Percentiles rank a stretch among this genome's conserved stretches.
Evolutionary conservation across 495 filamentous ascomycete species (phyloP).

Genomic region (Neurospora cerealis): DNA sequence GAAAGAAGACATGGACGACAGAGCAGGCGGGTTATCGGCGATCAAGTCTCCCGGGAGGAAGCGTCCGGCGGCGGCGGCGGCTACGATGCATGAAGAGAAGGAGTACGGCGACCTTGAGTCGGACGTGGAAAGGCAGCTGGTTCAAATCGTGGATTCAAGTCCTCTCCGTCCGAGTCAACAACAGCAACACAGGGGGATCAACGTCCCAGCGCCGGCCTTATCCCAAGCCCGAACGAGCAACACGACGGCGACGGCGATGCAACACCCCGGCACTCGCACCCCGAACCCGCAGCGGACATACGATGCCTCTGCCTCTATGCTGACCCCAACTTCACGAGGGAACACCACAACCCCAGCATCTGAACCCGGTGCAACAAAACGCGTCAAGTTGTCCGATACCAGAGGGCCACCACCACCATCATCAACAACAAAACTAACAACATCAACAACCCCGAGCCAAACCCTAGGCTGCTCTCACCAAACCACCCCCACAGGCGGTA

Average conservation of each 20-base stretch:
- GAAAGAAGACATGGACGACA: not conserved
- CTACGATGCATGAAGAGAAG: conserved; percentile 1
- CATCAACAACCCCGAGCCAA: not conserved
- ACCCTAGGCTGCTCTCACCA: not conserved
- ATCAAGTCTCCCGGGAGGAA: conserved; percentile 1
- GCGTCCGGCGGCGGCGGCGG: not conserved
- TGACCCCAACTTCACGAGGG: conserved; percentile 1
- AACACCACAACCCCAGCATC: not conserved
- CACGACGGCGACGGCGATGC: not conserved
- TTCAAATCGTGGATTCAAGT: not conserved
- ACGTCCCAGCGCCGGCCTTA: conserved; percentile 26
- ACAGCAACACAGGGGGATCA: not conserved
- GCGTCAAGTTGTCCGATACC: conserved; percentile 19
- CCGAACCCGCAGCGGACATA: not conserved
- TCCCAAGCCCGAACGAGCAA: not conserved
- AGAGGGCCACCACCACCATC: conserved; percentile 11
- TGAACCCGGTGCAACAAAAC: conserved; percentile 1
- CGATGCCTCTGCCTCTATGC: not conserved
- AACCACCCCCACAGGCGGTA: not conserved
- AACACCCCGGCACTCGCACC: not conserved
- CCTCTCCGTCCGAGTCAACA: not conserved
- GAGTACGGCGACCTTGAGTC: conserved; percentile 3
- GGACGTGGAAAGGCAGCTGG: conserved; percentile 10
- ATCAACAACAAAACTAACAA: not conserved
- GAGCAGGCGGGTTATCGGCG: not conserved